A percentile compares a stretch with the other conserved stretches of the same genome.
These are phyloP conservation scores for Suaeda aralocaspica DNA, from an alignment of 148 eudicot species.

Conservation along the genomic window DNA sequence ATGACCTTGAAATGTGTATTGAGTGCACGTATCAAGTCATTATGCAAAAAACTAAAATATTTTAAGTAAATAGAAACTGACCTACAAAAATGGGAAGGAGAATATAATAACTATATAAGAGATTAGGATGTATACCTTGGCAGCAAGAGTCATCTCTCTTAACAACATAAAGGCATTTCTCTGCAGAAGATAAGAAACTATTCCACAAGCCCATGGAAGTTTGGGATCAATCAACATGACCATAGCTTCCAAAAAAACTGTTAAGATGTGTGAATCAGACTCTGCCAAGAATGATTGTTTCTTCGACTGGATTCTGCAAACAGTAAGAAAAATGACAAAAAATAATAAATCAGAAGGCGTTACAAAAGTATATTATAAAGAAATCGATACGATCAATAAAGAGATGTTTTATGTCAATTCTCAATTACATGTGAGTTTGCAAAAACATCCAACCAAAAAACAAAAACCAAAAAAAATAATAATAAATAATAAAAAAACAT, in stretches of 20 bases:
- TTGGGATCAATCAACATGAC: conserved; percentile 55
- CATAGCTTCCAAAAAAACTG: conserved; percentile 57
- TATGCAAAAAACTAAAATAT: no score
- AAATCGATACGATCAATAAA: background rate
- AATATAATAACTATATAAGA: background rate
- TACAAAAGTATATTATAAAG: background rate
- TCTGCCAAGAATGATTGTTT: conserved; percentile 45
- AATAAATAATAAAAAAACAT: no score
- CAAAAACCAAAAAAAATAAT: no score
- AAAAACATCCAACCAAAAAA: background rate
- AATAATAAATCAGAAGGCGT: no score
- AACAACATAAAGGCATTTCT: conserved; percentile 46
- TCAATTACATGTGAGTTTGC: background rate
- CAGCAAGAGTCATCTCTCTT: conserved; percentile 57
- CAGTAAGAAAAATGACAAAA: background rate
- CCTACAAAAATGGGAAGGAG: background rate
- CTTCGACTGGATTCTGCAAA: conserved; percentile 54
- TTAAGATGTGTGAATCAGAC: conserved; percentile 36
- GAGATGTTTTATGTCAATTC: background rate
- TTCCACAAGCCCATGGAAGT: conserved; percentile 90
- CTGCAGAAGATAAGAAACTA: conserved; percentile 51
- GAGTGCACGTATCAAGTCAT: no score
- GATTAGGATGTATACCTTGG: conserved; percentile 45
- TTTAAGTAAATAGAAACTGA: no score
- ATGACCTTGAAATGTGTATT: no score